phyloP scores from a whole-genome alignment of 352 stramenopile genomes.

The Phytophthora sojae region DNA sequence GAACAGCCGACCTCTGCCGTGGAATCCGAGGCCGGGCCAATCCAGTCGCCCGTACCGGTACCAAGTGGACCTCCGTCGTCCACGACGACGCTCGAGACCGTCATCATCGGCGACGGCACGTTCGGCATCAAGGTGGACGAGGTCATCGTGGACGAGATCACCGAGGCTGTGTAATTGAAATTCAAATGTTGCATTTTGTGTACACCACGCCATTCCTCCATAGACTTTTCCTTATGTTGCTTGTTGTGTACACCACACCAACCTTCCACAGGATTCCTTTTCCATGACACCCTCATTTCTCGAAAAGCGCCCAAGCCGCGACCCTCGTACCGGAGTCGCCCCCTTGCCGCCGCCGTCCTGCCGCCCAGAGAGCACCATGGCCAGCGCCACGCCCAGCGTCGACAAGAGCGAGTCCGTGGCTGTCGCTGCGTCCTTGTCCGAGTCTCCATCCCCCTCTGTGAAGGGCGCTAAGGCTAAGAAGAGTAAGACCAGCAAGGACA shows the following conservation, averaged over 20 bases:
- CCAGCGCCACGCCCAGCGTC: constrained; percentile 23
- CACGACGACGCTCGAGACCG: constrained; percentile 43
- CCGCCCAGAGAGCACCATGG: constrained; percentile 33
- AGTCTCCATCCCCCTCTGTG: background rate
- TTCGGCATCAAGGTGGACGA: constrained; percentile 59
- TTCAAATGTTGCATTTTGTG: constrained; percentile 36
- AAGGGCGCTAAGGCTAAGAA: constrained; percentile 15
- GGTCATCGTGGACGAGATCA: constrained; percentile 70
- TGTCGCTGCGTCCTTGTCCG: constrained; percentile 3
- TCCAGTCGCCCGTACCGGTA: background rate
- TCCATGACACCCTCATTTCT: constrained; percentile 27
- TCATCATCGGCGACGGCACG: constrained; percentile 44
- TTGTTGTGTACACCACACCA: constrained; percentile 14
- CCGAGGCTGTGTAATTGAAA: constrained; percentile 50
- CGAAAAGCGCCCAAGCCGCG: constrained; percentile 11
- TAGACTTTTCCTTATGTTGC: background rate
- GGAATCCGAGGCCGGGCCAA: background rate
- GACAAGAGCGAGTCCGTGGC: constrained; percentile 14
- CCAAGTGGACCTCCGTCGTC: constrained; percentile 10
- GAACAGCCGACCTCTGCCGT: constrained; percentile 4
- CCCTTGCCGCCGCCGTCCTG: constrained; percentile 17
- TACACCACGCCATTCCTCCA: constrained; percentile 22
- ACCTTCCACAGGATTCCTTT: constrained; percentile 10
- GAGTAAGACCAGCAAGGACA: constrained; percentile 33
- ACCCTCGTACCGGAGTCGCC: background rate